Evolutionary conservation across 805 yeast genomes (phyloP).

Genomic region (Wickerhamiella kurtzmanii): DNA sequence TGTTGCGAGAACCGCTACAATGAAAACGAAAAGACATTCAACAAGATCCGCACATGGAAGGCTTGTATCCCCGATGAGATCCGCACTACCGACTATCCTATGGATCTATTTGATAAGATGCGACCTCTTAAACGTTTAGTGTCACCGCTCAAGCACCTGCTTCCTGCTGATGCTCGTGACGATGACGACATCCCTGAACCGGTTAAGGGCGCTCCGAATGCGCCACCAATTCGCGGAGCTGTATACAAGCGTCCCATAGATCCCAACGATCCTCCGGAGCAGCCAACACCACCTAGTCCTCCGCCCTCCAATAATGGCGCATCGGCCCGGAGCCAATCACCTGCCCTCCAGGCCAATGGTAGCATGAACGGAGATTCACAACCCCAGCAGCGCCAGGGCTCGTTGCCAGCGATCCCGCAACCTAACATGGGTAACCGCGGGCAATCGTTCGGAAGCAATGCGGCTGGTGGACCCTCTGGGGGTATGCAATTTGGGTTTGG

Average conservation of each 20-base stretch:
- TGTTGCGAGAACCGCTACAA: conserved; percentile 92
- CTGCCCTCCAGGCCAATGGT: background rate
- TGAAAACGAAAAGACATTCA: conserved; percentile 78
- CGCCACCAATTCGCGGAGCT: conserved; percentile 91
- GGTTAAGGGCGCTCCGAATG: conserved; percentile 62
- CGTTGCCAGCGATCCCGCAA: background rate
- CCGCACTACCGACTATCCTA: conserved; percentile 42
- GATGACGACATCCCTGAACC: conserved; percentile 75
- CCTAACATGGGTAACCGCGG: background rate
- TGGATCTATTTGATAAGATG: conserved; percentile 57
- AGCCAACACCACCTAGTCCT: conserved; percentile 33
- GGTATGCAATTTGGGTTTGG: too few species aligned
- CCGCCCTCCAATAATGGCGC: conserved; percentile 17
- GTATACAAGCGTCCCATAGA: conserved; percentile 68
- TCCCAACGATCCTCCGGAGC: conserved; percentile 70
- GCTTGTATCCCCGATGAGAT: conserved; percentile 97
- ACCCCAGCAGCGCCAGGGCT: background rate
- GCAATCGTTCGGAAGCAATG: too few species aligned
- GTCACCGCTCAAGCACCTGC: conserved; percentile 68
- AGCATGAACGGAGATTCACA: background rate
- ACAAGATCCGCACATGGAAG: conserved; percentile 94
- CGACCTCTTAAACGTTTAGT: conserved; percentile 61
- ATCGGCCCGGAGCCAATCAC: background rate
- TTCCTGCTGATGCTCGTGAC: conserved; percentile 61
- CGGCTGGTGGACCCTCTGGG: too few species aligned